phyloP scores from a whole-genome alignment of 345 rosid genomes.

The Populus euphratica region DNA sequence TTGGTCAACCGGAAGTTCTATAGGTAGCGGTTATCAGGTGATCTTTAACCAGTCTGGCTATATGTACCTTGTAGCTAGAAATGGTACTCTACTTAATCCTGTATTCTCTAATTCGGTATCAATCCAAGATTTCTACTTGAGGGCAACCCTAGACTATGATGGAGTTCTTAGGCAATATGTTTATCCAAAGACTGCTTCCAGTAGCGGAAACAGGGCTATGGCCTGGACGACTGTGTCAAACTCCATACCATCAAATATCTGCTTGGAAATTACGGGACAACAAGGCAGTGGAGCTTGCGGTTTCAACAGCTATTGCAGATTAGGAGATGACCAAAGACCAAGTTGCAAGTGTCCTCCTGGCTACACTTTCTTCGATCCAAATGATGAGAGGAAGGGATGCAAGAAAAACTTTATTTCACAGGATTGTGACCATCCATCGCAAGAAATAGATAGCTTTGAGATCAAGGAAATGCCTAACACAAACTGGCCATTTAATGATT shows the following conservation, averaged over 20 bases:
- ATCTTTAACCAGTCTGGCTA: constrained; percentile 46
- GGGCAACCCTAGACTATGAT: constrained; percentile 50
- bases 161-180: constrained; percentile 54
- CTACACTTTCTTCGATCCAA: too few species aligned
- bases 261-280: constrained; percentile 1
- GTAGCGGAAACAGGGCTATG: constrained; percentile 20
- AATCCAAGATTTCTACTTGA: constrained; percentile 29
- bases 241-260: constrained; percentile 37
- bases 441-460: constrained; percentile 10
- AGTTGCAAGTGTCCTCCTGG: too few species aligned
- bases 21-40: constrained; percentile 20
- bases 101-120: constrained; percentile 9
- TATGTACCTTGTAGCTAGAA: constrained; percentile 29
- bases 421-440: constrained; percentile 16
- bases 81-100: constrained; percentile 16
- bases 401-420: too few species aligned
- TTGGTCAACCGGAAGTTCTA: constrained; percentile 21
- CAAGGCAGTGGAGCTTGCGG: constrained; percentile 48
- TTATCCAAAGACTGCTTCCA: constrained; percentile 36
- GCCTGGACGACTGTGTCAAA: constrained; percentile 27
- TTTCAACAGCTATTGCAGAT: constrained; percentile 45
- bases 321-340: constrained; percentile 27
- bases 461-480: too few species aligned
- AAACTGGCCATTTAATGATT: too few species aligned
- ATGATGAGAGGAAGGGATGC: too few species aligned